Conservation (phyloP, 2,329 filamentous ascomycete species). For the Penicillium sp. region DNA sequence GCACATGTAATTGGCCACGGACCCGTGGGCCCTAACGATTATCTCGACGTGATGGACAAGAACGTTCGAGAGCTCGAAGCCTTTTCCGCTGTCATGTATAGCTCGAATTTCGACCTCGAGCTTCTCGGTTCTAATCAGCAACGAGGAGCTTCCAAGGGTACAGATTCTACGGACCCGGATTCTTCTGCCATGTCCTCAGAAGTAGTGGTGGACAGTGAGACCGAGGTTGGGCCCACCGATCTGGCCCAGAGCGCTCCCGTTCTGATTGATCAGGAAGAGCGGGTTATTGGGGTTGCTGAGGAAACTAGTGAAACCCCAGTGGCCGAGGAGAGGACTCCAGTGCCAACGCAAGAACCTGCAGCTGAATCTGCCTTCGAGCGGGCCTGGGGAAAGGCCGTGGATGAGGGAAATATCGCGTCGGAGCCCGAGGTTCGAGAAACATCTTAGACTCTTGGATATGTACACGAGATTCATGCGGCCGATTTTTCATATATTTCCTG, state of each 20-base stretch:
- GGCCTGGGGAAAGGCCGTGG: conserved; percentile 40
- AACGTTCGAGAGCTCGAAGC: conserved; percentile 50
- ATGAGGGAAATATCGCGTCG: conserved; percentile 20
- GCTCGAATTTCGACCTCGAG: conserved; percentile 46
- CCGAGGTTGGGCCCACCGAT: neutral
- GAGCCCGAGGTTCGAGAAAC: conserved; percentile 4
- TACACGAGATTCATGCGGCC: neutral
- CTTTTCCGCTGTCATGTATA: conserved; percentile 52
- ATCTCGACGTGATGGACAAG: conserved; percentile 45
- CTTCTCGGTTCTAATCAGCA: conserved; percentile 26
- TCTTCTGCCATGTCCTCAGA: conserved; percentile 17
- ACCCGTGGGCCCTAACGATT: conserved; percentile 45
- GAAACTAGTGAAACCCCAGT: neutral
- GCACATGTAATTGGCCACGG: conserved; percentile 85
- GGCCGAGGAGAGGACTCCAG: neutral
- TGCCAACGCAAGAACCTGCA: conserved; percentile 1
- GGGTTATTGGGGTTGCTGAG: neutral
- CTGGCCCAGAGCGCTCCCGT: conserved; percentile 7
- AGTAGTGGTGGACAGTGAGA: conserved; percentile 22
- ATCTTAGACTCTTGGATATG: neutral
- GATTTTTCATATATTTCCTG: conserved; percentile 7
- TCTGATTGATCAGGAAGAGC: conserved; percentile 11
- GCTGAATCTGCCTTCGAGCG: conserved; percentile 34
- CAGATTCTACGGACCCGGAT: conserved; percentile 4
- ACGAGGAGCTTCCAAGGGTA: neutral